A percentile compares a stretch with the other conserved stretches of the same genome.
Evolutionary conservation across 495 filamentous ascomycete genomes (phyloP).

Genomic region (Podospora australis): DNA sequence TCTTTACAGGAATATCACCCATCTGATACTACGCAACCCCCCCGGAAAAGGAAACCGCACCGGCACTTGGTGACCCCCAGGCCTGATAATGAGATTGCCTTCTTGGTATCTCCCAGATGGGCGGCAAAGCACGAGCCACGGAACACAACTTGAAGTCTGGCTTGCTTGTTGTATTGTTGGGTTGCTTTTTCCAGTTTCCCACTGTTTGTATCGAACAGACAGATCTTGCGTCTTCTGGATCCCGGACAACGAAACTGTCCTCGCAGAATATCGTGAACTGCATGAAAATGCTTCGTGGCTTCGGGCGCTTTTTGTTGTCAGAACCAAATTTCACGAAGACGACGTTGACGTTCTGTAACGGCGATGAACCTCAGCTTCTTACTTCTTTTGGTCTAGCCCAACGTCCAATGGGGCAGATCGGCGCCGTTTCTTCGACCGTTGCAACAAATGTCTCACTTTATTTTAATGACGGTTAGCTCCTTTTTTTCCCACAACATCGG

Average conservation of each 20-base stretch:
- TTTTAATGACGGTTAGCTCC: background rate
- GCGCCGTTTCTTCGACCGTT: constrained; percentile 15
- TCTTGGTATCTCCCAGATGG: too few relatives aligned
- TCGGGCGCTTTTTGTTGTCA: too few relatives aligned
- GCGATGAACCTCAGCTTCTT: constrained; percentile 1
- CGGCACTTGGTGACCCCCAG: constrained; percentile 5
- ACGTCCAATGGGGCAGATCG: constrained; percentile 4
- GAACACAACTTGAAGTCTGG: too few relatives aligned
- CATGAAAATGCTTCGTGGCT: too few relatives aligned
- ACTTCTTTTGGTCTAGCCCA: background rate
- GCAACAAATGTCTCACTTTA: constrained; percentile 19
- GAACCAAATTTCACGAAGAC: background rate
- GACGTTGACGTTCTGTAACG: constrained; percentile 1
- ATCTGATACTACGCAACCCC: background rate
- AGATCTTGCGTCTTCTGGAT: too few relatives aligned
- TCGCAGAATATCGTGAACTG: too few relatives aligned
- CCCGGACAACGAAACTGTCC: too few relatives aligned
- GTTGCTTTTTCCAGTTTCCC: too few relatives aligned
- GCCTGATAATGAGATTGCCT: background rate
- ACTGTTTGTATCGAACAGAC: too few relatives aligned
- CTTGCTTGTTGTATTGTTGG: too few relatives aligned
- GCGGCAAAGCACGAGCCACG: too few relatives aligned
- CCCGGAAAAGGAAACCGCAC: background rate
- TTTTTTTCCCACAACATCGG: background rate
- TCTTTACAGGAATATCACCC: background rate